A percentile compares a stretch with the other conserved stretches of the same genome.
phyloP scores from a whole-genome alignment of 768 basidiomycete species.

The Lactifluus echinatus region DNA sequence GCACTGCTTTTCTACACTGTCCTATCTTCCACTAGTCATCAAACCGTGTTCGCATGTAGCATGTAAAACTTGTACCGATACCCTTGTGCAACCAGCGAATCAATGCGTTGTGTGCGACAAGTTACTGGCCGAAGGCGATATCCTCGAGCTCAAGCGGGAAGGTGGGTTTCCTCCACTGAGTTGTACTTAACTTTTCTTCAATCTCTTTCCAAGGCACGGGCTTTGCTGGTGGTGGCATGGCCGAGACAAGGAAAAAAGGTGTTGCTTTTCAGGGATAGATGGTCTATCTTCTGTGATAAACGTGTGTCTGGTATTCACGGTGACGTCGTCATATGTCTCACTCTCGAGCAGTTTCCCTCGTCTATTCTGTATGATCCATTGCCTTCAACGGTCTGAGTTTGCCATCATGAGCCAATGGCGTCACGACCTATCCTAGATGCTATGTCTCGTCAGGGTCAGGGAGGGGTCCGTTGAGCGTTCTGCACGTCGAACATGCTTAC shows the following conservation, averaged over 20 bases:
- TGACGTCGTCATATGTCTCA: background rate
- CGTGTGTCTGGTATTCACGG: background rate
- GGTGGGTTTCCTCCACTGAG: conserved; percentile 38
- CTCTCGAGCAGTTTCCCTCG: background rate
- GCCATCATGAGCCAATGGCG: background rate
- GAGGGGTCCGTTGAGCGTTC: background rate
- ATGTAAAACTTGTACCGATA: conserved; percentile 86
- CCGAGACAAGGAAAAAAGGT: conserved; percentile 75
- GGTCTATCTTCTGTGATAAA: background rate
- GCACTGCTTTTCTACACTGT: background rate
- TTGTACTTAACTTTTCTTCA: background rate
- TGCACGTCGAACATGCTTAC: background rate
- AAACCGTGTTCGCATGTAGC: conserved; percentile 87
- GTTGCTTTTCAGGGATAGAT: conserved; percentile 76
- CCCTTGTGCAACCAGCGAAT: conserved; percentile 66
- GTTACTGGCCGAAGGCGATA: conserved; percentile 53
- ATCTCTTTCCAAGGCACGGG: conserved; percentile 57
- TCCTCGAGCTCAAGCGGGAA: conserved; percentile 82
- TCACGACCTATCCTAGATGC: background rate
- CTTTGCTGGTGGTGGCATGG: conserved; percentile 88
- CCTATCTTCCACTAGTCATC: conserved; percentile 44
- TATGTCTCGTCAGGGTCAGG: background rate
- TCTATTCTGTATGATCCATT: background rate
- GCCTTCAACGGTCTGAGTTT: background rate
- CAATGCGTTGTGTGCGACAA: conserved; percentile 87